Evolutionary conservation across 306 rosid genomes (phyloP).

Genomic region (Vigna angularis): DNA sequence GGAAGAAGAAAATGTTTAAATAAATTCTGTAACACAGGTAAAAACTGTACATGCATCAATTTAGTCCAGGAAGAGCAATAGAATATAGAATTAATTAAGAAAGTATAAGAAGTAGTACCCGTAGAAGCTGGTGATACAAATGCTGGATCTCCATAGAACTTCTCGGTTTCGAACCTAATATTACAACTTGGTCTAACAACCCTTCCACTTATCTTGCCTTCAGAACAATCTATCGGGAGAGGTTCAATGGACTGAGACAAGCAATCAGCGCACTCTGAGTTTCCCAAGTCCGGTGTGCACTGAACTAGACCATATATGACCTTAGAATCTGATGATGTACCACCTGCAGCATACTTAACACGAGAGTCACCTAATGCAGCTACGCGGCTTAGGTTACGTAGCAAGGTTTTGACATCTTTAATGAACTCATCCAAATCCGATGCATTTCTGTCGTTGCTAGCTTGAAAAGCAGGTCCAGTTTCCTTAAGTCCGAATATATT

Average conservation of each 20-base stretch:
- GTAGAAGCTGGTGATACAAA: neutral
- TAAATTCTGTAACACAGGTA: too few species aligned
- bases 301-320: conserved; percentile 48
- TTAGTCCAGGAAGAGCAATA: neutral
- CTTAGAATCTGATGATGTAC: neutral
- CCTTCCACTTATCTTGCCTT: conserved; percentile 3
- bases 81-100: neutral
- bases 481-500: conserved; percentile 19
- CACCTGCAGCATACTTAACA: conserved; percentile 17
- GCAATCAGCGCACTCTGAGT: conserved; percentile 35
- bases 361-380: conserved; percentile 38
- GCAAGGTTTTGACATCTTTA: neutral
- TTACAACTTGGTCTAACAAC: conserved; percentile 47
- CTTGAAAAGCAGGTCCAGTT: neutral
- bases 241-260: neutral
- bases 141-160: neutral
- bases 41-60: neutral
- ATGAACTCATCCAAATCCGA: conserved; percentile 4
- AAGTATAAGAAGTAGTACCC: neutral
- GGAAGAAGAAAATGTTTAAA: too few species aligned
- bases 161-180: conserved; percentile 15
- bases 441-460: neutral
- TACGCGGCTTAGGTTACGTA: neutral
- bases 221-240: conserved; percentile 20
- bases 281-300: conserved; percentile 51